These are phyloP conservation scores for Ganoderma resinaceum DNA, from an alignment of 1,284 basidiomycete species.

Conservation along the genomic window DNA sequence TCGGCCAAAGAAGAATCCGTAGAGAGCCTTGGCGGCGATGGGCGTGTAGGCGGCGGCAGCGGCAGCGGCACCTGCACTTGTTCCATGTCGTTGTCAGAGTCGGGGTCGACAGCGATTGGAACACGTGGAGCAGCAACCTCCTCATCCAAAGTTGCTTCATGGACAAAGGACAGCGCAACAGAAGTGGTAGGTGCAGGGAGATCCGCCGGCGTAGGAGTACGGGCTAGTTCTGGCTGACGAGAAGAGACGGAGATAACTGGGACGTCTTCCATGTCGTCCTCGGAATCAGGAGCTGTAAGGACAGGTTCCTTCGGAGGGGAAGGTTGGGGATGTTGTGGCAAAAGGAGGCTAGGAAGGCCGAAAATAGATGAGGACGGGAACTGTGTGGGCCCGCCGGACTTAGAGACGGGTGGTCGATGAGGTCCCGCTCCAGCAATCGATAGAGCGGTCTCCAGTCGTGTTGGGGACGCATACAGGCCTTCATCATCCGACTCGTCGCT, in stretches of 20 bases:
- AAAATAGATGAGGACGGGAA: constrained; percentile 27
- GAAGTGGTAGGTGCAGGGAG: neutral
- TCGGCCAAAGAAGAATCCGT: constrained; percentile 13
- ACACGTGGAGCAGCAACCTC: neutral
- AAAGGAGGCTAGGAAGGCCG: constrained; percentile 34
- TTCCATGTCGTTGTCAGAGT: constrained; percentile 36
- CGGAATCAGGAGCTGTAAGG: constrained; percentile 20
- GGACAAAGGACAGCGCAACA: neutral
- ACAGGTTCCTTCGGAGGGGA: neutral
- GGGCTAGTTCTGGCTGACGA: neutral
- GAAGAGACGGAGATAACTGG: constrained; percentile 13
- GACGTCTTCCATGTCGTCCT: constrained; percentile 57
- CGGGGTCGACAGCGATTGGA: constrained; percentile 13
- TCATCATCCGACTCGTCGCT: constrained; percentile 40
- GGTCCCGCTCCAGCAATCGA: constrained; percentile 65
- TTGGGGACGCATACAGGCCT: constrained; percentile 55
- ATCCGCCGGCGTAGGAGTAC: neutral
- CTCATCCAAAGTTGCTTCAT: neutral
- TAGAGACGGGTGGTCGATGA: constrained; percentile 24
- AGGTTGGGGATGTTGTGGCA: constrained; percentile 15
- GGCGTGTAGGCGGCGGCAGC: constrained; percentile 60
- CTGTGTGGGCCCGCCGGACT: neutral
- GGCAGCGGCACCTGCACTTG: constrained; percentile 50
- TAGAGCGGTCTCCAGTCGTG: constrained; percentile 66
- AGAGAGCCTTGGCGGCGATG: constrained; percentile 19